These are phyloP conservation scores for Ceratorhiza oryzae-sativae DNA, from an alignment of 1,284 basidiomycete species.

Conservation along the genomic window DNA sequence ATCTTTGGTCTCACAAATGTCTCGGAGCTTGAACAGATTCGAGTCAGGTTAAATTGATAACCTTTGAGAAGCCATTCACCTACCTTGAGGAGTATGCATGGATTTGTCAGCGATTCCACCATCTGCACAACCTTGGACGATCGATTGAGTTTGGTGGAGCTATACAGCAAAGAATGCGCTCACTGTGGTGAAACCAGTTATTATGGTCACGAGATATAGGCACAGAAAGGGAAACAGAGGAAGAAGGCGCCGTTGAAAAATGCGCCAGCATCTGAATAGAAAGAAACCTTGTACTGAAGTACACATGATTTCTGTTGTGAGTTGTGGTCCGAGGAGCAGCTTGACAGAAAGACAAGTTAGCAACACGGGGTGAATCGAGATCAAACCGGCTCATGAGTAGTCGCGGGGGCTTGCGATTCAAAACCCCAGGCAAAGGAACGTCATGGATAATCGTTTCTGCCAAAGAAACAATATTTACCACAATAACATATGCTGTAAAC, in stretches of 20 bases:
- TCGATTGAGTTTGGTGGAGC: too few relatives aligned
- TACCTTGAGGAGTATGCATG: too few relatives aligned
- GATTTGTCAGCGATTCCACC: too few relatives aligned
- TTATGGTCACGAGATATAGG: not conserved
- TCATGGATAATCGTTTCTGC: conserved; percentile 6
- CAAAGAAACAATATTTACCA: not conserved
- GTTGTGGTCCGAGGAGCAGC: not conserved
- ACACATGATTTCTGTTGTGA: not conserved
- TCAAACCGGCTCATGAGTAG: not conserved
- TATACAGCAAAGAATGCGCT: not conserved
- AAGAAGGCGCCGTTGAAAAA: conserved; percentile 7
- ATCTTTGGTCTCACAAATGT: not conserved
- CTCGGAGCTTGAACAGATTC: not conserved
- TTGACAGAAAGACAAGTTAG: not conserved
- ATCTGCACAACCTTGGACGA: too few relatives aligned
- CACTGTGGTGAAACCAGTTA: conserved; percentile 10
- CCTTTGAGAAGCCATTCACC: not conserved
- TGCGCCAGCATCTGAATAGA: conserved; percentile 29
- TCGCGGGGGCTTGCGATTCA: not conserved
- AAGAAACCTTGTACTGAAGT: conserved; percentile 33
- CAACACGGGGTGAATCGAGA: not conserved
- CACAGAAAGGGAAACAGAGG: conserved; percentile 9
- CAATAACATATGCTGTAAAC: conserved; percentile 22
- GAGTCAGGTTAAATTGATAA: not conserved
- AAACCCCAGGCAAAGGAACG: not conserved